A percentile compares a stretch with the other conserved stretches of the same genome.
Evolutionary conservation across 148 eudicot species (phyloP).

Genomic region (Persicaria maculosa): DNA sequence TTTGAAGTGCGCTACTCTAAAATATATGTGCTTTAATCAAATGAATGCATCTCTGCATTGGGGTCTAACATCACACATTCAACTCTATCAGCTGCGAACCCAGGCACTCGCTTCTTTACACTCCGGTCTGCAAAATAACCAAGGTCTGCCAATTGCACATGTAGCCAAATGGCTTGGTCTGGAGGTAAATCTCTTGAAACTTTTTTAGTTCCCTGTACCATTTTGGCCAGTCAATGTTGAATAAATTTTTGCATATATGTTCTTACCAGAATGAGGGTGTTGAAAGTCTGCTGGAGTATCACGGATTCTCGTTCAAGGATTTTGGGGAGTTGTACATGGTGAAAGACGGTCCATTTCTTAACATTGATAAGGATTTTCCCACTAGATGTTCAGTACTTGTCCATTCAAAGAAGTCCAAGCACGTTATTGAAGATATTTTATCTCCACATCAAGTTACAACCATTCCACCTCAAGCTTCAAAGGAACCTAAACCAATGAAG

Average conservation of each 20-base stretch:
- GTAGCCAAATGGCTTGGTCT: slow-evolving; percentile 87
- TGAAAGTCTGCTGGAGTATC: slow-evolving; percentile 65
- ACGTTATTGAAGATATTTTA: slow-evolving; percentile 53
- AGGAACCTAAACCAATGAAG: slow-evolving; percentile 29
- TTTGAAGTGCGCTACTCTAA: not conserved
- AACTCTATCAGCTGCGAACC: slow-evolving; percentile 59
- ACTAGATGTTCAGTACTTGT: slow-evolving; percentile 77
- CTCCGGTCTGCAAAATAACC: slow-evolving; percentile 75
- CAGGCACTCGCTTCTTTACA: slow-evolving; percentile 93
- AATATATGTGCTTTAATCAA: not conserved
- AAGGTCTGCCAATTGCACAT: slow-evolving; percentile 78
- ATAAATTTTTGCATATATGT: not conserved
- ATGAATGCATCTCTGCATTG: not conserved
- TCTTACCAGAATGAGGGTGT: slow-evolving; percentile 63
- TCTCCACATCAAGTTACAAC: slow-evolving; percentile 27
- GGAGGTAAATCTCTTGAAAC: slow-evolving; percentile 51
- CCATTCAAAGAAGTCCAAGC: slow-evolving; percentile 51
- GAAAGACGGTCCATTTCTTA: slow-evolving; percentile 71
- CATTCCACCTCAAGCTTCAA: slow-evolving; percentile 21
- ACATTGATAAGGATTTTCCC: slow-evolving; percentile 64
- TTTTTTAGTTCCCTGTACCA: not conserved
- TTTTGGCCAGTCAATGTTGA: not conserved
- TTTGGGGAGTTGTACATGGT: slow-evolving; percentile 95
- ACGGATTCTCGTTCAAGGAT: slow-evolving; percentile 84
- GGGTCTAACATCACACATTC: not conserved